Evolutionary conservation across 2,329 filamentous ascomycete genomes (phyloP).

Genomic region (Fusarium sterilihyphosum): DNA sequence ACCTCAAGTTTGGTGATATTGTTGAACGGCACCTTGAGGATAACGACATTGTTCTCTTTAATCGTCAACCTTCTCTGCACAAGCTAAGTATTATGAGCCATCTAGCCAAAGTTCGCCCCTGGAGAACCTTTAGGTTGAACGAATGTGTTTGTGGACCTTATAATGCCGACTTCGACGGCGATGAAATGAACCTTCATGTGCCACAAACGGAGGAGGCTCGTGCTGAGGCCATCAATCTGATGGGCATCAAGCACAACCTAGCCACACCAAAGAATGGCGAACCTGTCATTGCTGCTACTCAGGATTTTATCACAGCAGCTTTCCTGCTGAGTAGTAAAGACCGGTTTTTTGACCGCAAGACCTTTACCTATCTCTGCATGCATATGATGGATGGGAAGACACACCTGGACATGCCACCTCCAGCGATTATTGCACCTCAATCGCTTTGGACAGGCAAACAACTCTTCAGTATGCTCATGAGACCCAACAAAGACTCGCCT

Average conservation of each 20-base stretch:
- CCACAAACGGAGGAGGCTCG: slow-evolving; percentile 97
- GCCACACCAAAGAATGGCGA: slow-evolving; percentile 97
- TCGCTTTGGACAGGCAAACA: slow-evolving; percentile 96
- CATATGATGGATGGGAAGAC: slow-evolving; percentile 90
- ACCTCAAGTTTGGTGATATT: slow-evolving; percentile 82
- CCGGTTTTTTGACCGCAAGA: slow-evolving; percentile 87
- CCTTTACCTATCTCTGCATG: slow-evolving; percentile 89
- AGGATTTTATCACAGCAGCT: slow-evolving; percentile 97
- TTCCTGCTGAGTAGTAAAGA: slow-evolving; percentile 94
- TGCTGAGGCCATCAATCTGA: slow-evolving; percentile 92
- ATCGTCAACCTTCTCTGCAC: slow-evolving; percentile 95
- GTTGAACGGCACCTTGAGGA: slow-evolving; percentile 96
- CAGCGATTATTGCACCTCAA: slow-evolving; percentile 82
- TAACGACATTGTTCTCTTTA: slow-evolving; percentile 96
- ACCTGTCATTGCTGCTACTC: slow-evolving; percentile 97
- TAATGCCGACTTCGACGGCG: slow-evolving; percentile 98
- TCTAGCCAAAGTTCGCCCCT: slow-evolving; percentile 90
- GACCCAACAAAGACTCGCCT: slow-evolving; percentile 83
- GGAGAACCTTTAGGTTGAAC: slow-evolving; percentile 95
- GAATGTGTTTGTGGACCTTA: slow-evolving; percentile 98
- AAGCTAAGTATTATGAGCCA: slow-evolving; percentile 99
- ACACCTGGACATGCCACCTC: slow-evolving; percentile 85
- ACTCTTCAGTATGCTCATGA: slow-evolving; percentile 90
- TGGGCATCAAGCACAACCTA: slow-evolving; percentile 98
- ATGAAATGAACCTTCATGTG: slow-evolving; percentile 99